Evolutionary conservation across 176 grass and related monocot genomes (phyloP).

Genomic region (Canna indica): DNA sequence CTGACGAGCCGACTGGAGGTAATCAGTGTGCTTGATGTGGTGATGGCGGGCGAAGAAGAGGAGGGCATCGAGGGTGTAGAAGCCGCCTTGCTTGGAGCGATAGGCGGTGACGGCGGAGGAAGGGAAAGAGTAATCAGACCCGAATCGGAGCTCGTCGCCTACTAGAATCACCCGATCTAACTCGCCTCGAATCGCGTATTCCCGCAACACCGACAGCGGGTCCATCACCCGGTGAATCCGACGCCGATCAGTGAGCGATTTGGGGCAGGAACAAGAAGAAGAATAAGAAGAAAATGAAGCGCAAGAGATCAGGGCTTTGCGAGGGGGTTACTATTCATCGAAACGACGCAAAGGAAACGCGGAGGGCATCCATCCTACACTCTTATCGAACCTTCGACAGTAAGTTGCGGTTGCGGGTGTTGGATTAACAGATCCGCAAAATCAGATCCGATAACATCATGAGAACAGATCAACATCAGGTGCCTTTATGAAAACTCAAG

Average conservation of each 20-base stretch:
- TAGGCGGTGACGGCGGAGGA: constrained; percentile 52
- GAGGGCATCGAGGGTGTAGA: constrained; percentile 67
- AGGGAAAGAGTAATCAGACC: constrained; percentile 66
- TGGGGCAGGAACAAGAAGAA: too few species aligned
- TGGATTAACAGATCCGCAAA: too few species aligned
- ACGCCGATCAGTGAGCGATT: not conserved
- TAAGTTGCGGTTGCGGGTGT: too few species aligned
- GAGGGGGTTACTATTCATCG: too few species aligned
- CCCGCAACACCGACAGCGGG: constrained; percentile 74
- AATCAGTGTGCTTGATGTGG: constrained; percentile 84
- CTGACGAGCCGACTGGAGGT: constrained; percentile 68
- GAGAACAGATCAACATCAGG: too few species aligned
- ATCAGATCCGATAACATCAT: too few species aligned
- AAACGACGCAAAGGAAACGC: too few species aligned
- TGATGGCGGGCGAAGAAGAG: constrained; percentile 84
- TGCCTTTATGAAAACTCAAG: too few species aligned
- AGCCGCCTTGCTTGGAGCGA: constrained; percentile 63
- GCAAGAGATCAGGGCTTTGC: too few species aligned
- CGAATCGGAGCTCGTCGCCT: constrained; percentile 69
- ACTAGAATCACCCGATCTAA: constrained; percentile 54
- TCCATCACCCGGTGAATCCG: constrained; percentile 40
- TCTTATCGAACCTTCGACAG: too few species aligned
- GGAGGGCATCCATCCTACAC: too few species aligned
- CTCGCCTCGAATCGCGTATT: constrained; percentile 63
- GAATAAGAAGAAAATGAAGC: too few species aligned